A percentile compares a stretch with the other conserved stretches of the same genome.
These are phyloP conservation scores for Maudiozyma bulderi DNA, from an alignment of 805 yeast species.

Conservation along the genomic window DNA sequence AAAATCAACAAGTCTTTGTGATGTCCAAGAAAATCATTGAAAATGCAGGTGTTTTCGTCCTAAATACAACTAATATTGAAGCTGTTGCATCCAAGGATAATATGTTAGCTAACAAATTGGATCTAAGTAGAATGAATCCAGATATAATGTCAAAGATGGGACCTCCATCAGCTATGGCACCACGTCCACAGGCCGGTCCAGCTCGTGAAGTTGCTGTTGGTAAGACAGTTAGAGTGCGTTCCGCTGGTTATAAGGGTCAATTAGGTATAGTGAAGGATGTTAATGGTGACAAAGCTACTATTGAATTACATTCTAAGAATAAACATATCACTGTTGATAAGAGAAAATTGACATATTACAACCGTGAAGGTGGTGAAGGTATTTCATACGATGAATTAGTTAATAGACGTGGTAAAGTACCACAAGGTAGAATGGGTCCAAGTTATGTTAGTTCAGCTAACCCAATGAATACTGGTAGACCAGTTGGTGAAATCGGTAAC, in stretches of 20 bases:
- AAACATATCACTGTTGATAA: slow-evolving; percentile 82
- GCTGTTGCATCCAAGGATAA: slow-evolving; percentile 81
- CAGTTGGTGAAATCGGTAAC: slow-evolving; percentile 21
- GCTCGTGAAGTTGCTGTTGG: slow-evolving; percentile 79
- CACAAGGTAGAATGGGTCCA: slow-evolving; percentile 29
- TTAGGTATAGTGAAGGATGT: slow-evolving; percentile 91
- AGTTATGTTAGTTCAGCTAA: slow-evolving; percentile 29
- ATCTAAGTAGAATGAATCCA: slow-evolving; percentile 83
- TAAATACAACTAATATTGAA: slow-evolving; percentile 62
- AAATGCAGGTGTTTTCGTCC: slow-evolving; percentile 86
- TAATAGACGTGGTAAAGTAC: slow-evolving; percentile 38
- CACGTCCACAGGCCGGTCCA: slow-evolving; percentile 40
- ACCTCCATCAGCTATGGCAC: slow-evolving; percentile 46
- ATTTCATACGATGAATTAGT: slow-evolving; percentile 73
- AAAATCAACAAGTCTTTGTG: slow-evolving; percentile 68
- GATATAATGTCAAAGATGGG: slow-evolving; percentile 35
- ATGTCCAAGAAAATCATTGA: slow-evolving; percentile 72
- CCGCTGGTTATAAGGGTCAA: slow-evolving; percentile 89
- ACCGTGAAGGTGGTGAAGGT: slow-evolving; percentile 53
- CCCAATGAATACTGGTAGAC: slow-evolving; percentile 26
- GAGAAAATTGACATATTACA: slow-evolving; percentile 62
- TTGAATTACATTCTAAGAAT: slow-evolving; percentile 87
- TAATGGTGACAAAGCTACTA: slow-evolving; percentile 82
- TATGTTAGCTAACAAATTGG: slow-evolving; percentile 38
- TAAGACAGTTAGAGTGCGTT: slow-evolving; percentile 77